Evolutionary conservation across 164 flowering plant genomes (phyloP), one percentile per base, ranked within the genome.

Genomic region (Platanus orientalis): DNA sequence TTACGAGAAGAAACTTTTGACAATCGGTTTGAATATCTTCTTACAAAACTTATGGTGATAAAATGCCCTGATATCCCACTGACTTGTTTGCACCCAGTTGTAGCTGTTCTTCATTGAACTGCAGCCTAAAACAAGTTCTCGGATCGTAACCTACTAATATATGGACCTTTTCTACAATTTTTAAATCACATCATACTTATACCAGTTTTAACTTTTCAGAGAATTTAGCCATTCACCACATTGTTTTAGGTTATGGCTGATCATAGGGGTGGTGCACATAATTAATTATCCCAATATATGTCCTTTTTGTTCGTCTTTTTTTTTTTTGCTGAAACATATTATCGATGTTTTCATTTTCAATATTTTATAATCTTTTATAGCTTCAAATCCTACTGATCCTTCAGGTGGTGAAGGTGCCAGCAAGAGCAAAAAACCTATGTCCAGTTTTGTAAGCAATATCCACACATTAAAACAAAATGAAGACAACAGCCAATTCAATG

Each of bases 391-490:
- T 10, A 30, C 71, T 26, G 64, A 53, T 30, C 45, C 78, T n/a
- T 32, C 71, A 11, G 10, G 61, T n/a, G 72, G 65, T 48, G 73
- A 67, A 67, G 66, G 63, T 30, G 64, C 70, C 61, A 77, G 61
- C 36, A 71, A 61, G 60, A 80, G 73, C 72, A 82, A 54, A 68
- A 69, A 76, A 52, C 56, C 76, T 3, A 24, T 81, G 0, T 70
- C 85, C 14, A 54, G 62, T 14, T 73, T 73, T 54, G 96, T 90
- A 32, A 77, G 86, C 76, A 92, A 92, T 59, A 84, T 92, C 64
- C 96, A 83, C 71, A 85, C 90, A 0, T 71, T 92, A 66, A 81
- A 72, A 70, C 89, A 75, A 57, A 84, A 87, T 34, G 89, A 85
- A 30, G 93, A 91, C 59, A 90, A 83, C 57, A 66, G 27, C 32